phyloP scores from a whole-genome alignment of 2,329 filamentous ascomycete species.

The Aureobasidium subglaciale region DNA sequence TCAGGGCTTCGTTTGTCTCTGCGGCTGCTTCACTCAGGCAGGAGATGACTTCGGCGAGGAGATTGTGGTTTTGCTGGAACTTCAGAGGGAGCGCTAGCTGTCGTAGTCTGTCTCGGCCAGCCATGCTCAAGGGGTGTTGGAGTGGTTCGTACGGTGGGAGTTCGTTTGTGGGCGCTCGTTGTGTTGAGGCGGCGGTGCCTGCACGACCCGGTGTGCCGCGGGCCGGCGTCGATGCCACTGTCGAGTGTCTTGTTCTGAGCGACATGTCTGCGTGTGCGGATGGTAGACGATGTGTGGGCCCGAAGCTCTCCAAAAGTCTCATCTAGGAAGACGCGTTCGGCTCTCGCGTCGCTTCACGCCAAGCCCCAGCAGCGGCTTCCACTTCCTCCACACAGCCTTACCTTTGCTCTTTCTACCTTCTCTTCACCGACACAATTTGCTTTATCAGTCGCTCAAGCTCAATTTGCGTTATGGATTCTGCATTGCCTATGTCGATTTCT shows the following conservation, averaged over 20 bases:
- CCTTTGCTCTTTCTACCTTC: neutral
- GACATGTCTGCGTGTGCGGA: slow-evolving; percentile 8
- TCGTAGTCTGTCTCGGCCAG: slow-evolving; percentile 41
- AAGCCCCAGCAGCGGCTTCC: neutral
- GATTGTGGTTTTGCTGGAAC: slow-evolving; percentile 40
- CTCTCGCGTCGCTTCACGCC: neutral
- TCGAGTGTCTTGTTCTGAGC: slow-evolving; percentile 18
- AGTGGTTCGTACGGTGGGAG: slow-evolving; percentile 49
- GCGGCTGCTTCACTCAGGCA: slow-evolving; percentile 44
- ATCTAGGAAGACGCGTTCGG: slow-evolving; percentile 10
- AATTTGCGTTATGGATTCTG: neutral
- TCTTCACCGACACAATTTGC: no score
- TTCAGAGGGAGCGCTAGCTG: slow-evolving; percentile 37
- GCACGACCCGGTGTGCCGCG: slow-evolving; percentile 2
- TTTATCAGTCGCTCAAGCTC: neutral
- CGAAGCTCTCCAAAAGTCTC: neutral
- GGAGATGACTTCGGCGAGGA: slow-evolving; percentile 40
- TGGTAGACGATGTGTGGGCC: neutral
- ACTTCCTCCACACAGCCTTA: neutral
- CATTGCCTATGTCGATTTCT: neutral
- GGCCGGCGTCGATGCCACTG: slow-evolving; percentile 8
- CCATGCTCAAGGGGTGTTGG: slow-evolving; percentile 42
- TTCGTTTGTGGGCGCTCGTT: slow-evolving; percentile 9
- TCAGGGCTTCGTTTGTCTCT: slow-evolving; percentile 51
- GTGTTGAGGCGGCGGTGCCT: slow-evolving; percentile 9